Conservation (phyloP, 1,139 yeast genomes). For the Geotrichum citri-aurantii region DNA sequence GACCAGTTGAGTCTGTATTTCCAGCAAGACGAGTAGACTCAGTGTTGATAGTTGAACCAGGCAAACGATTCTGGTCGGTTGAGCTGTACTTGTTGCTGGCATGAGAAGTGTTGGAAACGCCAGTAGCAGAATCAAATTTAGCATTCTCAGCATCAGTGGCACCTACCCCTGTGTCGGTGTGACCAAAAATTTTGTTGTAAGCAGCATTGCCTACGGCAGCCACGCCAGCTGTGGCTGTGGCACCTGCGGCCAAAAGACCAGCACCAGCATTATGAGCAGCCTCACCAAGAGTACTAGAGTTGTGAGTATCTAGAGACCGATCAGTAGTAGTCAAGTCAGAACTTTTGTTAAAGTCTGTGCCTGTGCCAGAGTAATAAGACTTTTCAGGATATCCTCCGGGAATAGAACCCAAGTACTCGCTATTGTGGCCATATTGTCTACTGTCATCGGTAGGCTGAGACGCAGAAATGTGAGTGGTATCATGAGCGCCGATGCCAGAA, state of each 20-base stretch:
- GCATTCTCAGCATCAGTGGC: no score
- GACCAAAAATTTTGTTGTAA: conserved; percentile 6
- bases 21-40: no score
- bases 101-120: no score
- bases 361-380: not conserved
- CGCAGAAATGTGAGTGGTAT: no score
- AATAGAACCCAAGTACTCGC: conserved; percentile 6
- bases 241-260: conserved; percentile 8
- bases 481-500: not conserved
- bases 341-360: conserved; percentile 8
- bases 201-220: conserved; percentile 13
- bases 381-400: conserved; percentile 13
- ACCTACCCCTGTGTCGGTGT: not conserved
- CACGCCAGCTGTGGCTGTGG: conserved; percentile 14
- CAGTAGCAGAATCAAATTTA: no score
- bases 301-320: not conserved
- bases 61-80: no score
- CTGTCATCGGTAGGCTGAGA: not conserved
- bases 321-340: not conserved
- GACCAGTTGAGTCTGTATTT: not conserved
- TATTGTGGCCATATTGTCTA: conserved; percentile 5
- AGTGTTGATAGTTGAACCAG: no score
- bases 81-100: no score
- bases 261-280: conserved; percentile 12
- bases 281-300: conserved; percentile 1